Conservation (phyloP, 2,329 filamentous ascomycete genomes). For the Nannizzia gypsea region DNA sequence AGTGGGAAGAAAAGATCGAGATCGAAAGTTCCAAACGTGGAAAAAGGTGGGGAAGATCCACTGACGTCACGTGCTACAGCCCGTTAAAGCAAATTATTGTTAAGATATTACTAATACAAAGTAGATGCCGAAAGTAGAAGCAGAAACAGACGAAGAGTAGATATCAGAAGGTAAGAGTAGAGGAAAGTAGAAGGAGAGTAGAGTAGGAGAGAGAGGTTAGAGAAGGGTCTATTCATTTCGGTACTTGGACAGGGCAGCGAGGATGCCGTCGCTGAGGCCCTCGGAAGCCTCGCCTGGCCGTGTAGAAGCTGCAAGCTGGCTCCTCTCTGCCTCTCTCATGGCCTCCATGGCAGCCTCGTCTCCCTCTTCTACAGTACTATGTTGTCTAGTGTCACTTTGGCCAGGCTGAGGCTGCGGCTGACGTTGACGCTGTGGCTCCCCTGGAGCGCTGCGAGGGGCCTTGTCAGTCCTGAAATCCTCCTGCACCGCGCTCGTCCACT, state of each 20-base stretch:
- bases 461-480: slow-evolving; percentile 69
- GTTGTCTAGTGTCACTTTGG: background rate
- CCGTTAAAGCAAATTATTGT: background rate
- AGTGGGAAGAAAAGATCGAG: slow-evolving; percentile 7
- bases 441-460: background rate
- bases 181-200: background rate
- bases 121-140: background rate
- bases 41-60: slow-evolving; percentile 8
- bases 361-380: slow-evolving; percentile 17
- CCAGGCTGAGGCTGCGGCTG: background rate
- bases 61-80: background rate
- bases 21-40: slow-evolving; percentile 12
- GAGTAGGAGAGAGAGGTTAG: background rate
- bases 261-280: slow-evolving; percentile 46
- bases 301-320: slow-evolving; percentile 5
- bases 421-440: background rate
- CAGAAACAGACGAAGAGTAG: background rate
- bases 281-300: slow-evolving; percentile 16
- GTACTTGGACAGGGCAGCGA: slow-evolving; percentile 47
- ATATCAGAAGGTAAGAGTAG: background rate
- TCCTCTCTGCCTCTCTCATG: slow-evolving; percentile 13
- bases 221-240: slow-evolving; percentile 24
- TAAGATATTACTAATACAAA: background rate
- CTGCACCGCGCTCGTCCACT: slow-evolving; percentile 69
- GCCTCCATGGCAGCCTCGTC: slow-evolving; percentile 38